Percentiles rank a stretch among this genome's conserved stretches.
phyloP scores from a whole-genome alignment of 208 protist species.

The Crithidia mellificae region DNA sequence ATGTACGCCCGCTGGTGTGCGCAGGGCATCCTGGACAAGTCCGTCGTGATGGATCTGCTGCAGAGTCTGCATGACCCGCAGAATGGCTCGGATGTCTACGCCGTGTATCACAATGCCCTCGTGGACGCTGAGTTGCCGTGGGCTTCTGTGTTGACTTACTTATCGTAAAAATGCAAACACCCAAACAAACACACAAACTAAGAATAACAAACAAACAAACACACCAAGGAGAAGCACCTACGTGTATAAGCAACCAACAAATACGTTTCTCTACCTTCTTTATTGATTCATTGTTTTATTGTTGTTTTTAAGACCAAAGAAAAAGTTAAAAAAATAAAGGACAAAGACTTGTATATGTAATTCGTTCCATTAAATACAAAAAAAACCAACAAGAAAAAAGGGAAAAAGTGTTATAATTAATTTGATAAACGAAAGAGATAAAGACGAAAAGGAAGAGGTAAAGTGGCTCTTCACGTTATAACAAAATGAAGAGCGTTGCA shows the following conservation, averaged over 20 bases:
- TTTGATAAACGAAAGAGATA: neutral
- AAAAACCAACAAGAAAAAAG: conserved; percentile 4
- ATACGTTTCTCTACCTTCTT: too few species aligned
- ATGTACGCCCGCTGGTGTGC: conserved; percentile 64
- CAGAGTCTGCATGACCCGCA: conserved; percentile 32
- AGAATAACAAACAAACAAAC: too few species aligned
- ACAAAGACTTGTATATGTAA: too few species aligned
- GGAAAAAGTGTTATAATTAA: conserved; percentile 6
- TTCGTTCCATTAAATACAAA: neutral
- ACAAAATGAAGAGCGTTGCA: neutral
- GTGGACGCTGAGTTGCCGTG: conserved; percentile 43
- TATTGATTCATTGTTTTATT: too few species aligned
- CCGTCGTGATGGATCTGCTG: conserved; percentile 44
- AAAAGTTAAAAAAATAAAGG: too few species aligned
- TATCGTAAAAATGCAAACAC: conserved; percentile 21
- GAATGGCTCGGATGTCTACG: conserved; percentile 37
- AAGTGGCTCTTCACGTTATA: conserved; percentile 7
- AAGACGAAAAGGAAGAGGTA: neutral
- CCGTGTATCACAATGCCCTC: conserved; percentile 49
- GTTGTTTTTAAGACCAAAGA: too few species aligned
- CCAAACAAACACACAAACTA: neutral
- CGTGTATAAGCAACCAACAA: too few species aligned
- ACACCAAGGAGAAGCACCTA: too few species aligned
- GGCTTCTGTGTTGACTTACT: conserved; percentile 34
- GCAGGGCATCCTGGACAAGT: conserved; percentile 42